A percentile compares a stretch with the other conserved stretches of the same genome.
These are phyloP conservation scores for Phylloporus scabripes DNA, from an alignment of 768 basidiomycete species.

Conservation along the genomic window DNA sequence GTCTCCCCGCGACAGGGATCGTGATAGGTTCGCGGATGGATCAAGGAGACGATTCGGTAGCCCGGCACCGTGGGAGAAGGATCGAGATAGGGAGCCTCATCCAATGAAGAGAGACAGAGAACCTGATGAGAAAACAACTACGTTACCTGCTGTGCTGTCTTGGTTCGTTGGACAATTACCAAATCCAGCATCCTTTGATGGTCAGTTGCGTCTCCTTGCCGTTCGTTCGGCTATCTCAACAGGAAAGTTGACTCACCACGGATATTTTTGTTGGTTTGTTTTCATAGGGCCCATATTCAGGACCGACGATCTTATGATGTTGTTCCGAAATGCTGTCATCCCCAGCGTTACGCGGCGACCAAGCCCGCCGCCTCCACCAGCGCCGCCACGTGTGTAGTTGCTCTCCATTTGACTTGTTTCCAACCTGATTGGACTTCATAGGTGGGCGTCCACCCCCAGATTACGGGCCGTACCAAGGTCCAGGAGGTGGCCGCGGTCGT, in stretches of 20 bases:
- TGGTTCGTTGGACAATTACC: constrained; percentile 86
- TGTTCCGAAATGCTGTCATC: constrained; percentile 77
- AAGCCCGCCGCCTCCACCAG: constrained; percentile 55
- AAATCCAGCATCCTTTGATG: constrained; percentile 69
- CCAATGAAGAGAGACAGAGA: constrained; percentile 37
- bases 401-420: neutral
- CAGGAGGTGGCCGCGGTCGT: constrained; percentile 42
- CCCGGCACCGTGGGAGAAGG: constrained; percentile 39
- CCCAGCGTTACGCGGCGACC: constrained; percentile 50
- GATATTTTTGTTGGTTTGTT: neutral
- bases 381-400: constrained; percentile 36
- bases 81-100: constrained; percentile 39
- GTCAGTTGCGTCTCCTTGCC: constrained; percentile 40
- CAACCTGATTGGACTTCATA: constrained; percentile 16
- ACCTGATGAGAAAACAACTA: constrained; percentile 42
- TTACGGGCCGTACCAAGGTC: constrained; percentile 84
- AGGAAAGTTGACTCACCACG: constrained; percentile 10
- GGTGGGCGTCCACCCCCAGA: constrained; percentile 78
- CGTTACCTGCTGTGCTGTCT: constrained; percentile 57
- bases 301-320: constrained; percentile 83
- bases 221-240: constrained; percentile 7
- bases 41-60: constrained; percentile 39
- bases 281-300: constrained; percentile 81
- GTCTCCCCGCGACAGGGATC: constrained; percentile 49
- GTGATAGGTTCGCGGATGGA: constrained; percentile 36